These are phyloP conservation scores for Exophiala viscosa DNA, from an alignment of 2,329 filamentous ascomycete species.

Conservation along the genomic window DNA sequence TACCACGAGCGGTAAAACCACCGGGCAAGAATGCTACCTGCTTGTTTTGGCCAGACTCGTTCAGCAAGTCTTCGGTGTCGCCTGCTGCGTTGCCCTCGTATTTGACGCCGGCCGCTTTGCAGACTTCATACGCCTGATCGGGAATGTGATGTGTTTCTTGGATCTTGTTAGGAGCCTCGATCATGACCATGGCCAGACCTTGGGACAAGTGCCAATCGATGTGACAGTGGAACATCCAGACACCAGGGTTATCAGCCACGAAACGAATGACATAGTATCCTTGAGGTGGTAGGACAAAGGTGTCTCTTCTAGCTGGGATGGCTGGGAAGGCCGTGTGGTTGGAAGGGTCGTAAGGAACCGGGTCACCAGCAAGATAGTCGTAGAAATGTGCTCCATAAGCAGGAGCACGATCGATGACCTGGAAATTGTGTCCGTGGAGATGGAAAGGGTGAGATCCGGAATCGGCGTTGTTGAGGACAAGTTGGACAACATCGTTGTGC, in stretches of 20 bases:
- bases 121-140: conserved; percentile 57
- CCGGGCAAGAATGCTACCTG: conserved; percentile 56
- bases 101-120: conserved; percentile 50
- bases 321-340: conserved; percentile 50
- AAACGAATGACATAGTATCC: conserved; percentile 62
- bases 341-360: conserved; percentile 26
- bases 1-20: conserved; percentile 67
- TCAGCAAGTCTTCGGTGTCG: conserved; percentile 60
- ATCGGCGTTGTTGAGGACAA: conserved; percentile 44
- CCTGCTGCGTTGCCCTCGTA: conserved; percentile 68
- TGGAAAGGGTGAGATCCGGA: conserved; percentile 48
- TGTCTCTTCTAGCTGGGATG: conserved; percentile 64
- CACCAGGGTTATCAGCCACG: conserved; percentile 42
- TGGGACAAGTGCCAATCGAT: conserved; percentile 71
- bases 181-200: conserved; percentile 48
- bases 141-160: conserved; percentile 61
- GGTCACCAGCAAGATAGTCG: conserved; percentile 37
- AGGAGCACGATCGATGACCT: conserved; percentile 35
- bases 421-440: conserved; percentile 60
- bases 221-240: conserved; percentile 75
- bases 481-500: conserved; percentile 40
- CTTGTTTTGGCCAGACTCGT: conserved; percentile 59
- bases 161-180: conserved; percentile 52
- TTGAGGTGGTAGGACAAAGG: conserved; percentile 59
- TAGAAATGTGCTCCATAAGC: conserved; percentile 57